Base-by-base conservation (phyloP, 495 filamentous ascomycete species). In the Penicillium canescens region DNA sequence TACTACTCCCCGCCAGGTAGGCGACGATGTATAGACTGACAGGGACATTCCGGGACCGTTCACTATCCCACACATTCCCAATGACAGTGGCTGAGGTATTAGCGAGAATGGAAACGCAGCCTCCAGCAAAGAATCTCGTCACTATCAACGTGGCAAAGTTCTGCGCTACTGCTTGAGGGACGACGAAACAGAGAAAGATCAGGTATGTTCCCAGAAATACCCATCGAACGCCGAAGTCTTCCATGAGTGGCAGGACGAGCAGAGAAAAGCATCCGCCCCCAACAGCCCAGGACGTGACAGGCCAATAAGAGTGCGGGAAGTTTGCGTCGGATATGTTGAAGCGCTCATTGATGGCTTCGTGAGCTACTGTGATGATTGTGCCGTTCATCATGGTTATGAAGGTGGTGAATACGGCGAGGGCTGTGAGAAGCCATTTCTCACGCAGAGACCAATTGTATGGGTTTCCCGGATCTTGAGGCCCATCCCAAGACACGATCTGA, bases 401-500 rank as follows among this genome's bases (percentile, higher is more conserved):
- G 7, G 64, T 70, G 18, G 62, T 52, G 33, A 71, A 60, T 3
- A 57, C 56, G 8, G 66, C 62, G 6, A 67, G 37, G 3, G 42
- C 20, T 1, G 67, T 73, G 3, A 70, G 41, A 7, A 56, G 56
- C 70, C 70, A 73, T 63, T 73, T 73, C 54, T 76, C 76, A 35
- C 68, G 59, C 13, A 65, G 46, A 9, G 84, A 69, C 84, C 84
- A 87, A 67, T 86, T 86, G 69, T 75, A 77, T 7, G 84, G 84
- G 55, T 86, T 85, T 13, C 66, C 71, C 2, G 74, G 72, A 61
- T 86, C 82, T 13, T 73, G 60, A 6, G 77, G 69, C 46, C 77
- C 76, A 59, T 78, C 66, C 75, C 79, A 83, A 46, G 76, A 67
- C n/a, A 72, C 60, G 37, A 71, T 58, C 16, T 61, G 66, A 39